These are phyloP conservation scores for Pelargonium australe DNA, from an alignment of 441 rosid genomes.

Conservation along the genomic window DNA sequence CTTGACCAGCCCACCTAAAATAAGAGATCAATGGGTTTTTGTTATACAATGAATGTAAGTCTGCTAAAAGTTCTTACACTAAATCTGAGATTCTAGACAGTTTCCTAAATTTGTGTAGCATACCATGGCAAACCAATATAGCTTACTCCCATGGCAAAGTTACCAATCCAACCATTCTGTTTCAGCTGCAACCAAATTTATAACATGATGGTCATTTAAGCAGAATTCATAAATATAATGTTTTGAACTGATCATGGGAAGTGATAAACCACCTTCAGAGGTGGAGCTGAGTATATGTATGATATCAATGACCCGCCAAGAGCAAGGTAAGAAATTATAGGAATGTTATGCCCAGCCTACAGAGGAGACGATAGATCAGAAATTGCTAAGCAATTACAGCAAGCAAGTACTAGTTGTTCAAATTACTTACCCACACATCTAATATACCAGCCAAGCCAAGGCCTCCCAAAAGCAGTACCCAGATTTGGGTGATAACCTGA, in stretches of 20 bases:
- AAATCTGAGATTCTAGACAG: no score
- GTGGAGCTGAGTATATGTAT: constrained; percentile 95
- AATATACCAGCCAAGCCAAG: constrained; percentile 66
- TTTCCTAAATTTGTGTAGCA: background rate
- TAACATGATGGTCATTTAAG: constrained; percentile 11
- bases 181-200: constrained; percentile 58
- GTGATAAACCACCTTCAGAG: constrained; percentile 61
- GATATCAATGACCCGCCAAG: constrained; percentile 91
- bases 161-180: constrained; percentile 98
- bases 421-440: constrained; percentile 83
- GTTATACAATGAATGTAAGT: background rate
- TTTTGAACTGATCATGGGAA: constrained; percentile 13
- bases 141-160: constrained; percentile 93
- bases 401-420: constrained; percentile 9
- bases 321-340: constrained; percentile 76
- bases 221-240: constrained; percentile 15
- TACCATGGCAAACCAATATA: constrained; percentile 97
- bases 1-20: constrained; percentile 98
- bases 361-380: constrained; percentile 26
- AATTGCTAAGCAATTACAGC: constrained; percentile 9
- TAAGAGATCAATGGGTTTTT: constrained; percentile 6
- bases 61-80: background rate
- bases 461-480: constrained; percentile 85
- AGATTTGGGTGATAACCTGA: constrained; percentile 82
- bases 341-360: constrained; percentile 86